A percentile compares a stretch with the other conserved stretches of the same genome.
Conservation (phyloP, 352 stramenopile species). For the Globisporangium lucens region DNA sequence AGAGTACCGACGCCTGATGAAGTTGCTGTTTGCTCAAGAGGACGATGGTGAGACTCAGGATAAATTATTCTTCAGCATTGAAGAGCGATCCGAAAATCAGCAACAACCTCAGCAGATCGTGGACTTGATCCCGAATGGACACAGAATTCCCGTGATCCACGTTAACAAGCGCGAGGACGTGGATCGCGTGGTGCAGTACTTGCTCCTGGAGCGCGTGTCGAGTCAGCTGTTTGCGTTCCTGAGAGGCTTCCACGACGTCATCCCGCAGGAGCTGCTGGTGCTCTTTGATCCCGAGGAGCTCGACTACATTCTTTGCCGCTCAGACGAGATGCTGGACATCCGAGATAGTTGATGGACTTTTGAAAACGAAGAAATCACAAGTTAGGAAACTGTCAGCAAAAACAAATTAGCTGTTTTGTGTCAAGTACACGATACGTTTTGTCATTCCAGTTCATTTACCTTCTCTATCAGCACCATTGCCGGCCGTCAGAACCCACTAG, state of each 20-base stretch:
- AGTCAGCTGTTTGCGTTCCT: conserved; percentile 2
- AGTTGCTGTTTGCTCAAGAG: conserved; percentile 17
- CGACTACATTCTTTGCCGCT: not conserved
- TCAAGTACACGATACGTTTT: too few relatives aligned
- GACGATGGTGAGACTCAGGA: conserved; percentile 7
- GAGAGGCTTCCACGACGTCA: not conserved
- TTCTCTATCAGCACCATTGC: too few relatives aligned
- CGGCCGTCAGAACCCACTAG: too few relatives aligned
- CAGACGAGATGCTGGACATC: not conserved
- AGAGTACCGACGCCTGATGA: conserved; percentile 23
- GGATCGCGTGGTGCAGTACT: not conserved
- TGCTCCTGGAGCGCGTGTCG: not conserved
- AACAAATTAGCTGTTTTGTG: too few relatives aligned
- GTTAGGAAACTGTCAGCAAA: not conserved
- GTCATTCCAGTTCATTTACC: too few relatives aligned
- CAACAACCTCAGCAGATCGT: not conserved
- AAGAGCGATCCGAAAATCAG: not conserved
- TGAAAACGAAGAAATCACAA: not conserved
- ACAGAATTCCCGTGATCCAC: not conserved
- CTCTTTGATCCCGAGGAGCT: not conserved
- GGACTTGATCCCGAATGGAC: not conserved
- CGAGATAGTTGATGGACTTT: not conserved
- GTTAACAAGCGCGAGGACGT: not conserved
- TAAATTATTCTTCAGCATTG: not conserved
- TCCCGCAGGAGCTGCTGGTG: not conserved